Conservation (phyloP, 768 basidiomycete species). For the Mrakia gelida region DNA sequence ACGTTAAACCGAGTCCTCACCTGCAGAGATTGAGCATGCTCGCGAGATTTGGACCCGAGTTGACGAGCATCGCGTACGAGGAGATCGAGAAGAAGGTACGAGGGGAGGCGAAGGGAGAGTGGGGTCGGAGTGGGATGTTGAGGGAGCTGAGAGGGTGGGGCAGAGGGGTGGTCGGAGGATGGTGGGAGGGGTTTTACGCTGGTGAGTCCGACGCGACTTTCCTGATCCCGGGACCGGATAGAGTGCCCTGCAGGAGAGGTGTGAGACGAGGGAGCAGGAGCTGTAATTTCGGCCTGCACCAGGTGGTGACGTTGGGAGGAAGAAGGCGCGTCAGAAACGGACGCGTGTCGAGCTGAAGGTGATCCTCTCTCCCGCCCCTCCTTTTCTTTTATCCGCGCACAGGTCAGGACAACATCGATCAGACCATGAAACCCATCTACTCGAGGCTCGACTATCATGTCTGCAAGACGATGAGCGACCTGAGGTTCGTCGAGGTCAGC, state of each 20-base stretch:
- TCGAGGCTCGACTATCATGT: conserved; percentile 87
- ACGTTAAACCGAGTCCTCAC: conserved; percentile 54
- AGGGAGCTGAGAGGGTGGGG: conserved; percentile 58
- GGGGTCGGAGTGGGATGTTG: conserved; percentile 27
- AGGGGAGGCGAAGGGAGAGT: conserved; percentile 62
- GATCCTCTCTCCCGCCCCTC: not conserved
- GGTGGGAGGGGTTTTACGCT: conserved; percentile 34
- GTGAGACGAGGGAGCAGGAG: no score
- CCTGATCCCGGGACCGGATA: no score
- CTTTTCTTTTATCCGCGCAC: not conserved
- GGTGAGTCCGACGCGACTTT: conserved; percentile 8
- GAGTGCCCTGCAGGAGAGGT: no score
- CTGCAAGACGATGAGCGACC: conserved; percentile 81
- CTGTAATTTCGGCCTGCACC: no score
- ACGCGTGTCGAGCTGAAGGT: not conserved
- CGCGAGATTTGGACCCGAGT: conserved; percentile 75
- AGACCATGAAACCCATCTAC: conserved; percentile 62
- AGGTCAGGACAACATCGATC: conserved; percentile 45
- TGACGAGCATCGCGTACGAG: conserved; percentile 79
- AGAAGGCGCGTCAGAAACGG: no score
- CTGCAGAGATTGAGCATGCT: conserved; percentile 67
- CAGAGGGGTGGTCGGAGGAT: conserved; percentile 37
- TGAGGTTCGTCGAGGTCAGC: conserved; percentile 58
- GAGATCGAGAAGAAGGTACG: conserved; percentile 72
- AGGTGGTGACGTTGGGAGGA: no score